Evolutionary conservation across 2,329 filamentous ascomycete genomes (phyloP), one percentile per base, ranked within the genome.

Genomic region (Sporothrix brunneoviolacea): DNA sequence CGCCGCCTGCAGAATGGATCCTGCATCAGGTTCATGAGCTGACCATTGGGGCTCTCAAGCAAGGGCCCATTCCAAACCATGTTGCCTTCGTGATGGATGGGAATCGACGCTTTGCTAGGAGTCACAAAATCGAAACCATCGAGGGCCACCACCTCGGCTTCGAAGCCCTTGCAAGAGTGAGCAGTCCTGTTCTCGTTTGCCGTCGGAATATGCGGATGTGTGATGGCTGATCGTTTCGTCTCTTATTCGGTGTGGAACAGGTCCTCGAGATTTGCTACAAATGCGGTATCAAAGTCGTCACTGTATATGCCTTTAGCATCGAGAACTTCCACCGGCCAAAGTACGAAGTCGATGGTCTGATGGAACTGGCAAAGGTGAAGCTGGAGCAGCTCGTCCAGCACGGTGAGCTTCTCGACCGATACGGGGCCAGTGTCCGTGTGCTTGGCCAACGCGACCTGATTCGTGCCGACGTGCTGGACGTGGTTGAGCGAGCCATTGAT

Each of bases 21-120:
- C 75, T 94, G 54, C 82, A 80, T 53, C 82, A 84, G 60, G 70
- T 95, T 18, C 83, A 89, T 56, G 88, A 95, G 65, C 73, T 95
- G 45, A 76, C 97, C 55, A 93, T 98, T 59, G 88, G 89, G 49
- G 86, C 91, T 44, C 71, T 97, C 48, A 84, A 84, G 63, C 91
- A 96, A 68, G 93, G 93, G 0, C 89, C 90, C 2, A 85, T 98
- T 50, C 93, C 93, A 9, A 84, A 89, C 62, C 93, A 98, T 80
- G 82, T 98, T 54, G 93, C 93, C n/a, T 98, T 98, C 64, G 91
- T 96, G 60, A 98, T 98, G 93, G 93, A 98, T 66, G 93, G 93
- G 50, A 98, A 98, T 70, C 76, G 93, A 61, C 85, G 93, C 40
- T 98, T 94, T 71, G 93, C 93, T 13, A 80, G 88, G 55, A 86